These are phyloP conservation scores for Plasmodium sp. DNA, from an alignment of 169 alveolate genomes.

Conservation along the genomic window DNA sequence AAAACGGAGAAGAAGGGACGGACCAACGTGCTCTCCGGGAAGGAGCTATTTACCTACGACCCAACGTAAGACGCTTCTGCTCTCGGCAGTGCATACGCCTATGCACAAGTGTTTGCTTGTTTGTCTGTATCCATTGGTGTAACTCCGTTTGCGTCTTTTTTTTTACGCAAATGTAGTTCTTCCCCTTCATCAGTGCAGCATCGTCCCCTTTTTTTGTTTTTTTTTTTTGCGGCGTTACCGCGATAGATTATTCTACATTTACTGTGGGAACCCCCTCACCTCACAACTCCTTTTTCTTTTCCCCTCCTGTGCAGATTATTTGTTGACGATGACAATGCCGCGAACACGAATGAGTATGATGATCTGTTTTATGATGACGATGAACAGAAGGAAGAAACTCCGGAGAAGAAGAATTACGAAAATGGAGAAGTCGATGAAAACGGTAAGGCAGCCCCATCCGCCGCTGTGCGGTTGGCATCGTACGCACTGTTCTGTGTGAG, in stretches of 20 bases:
- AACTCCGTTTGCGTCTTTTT: background rate
- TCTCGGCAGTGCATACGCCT: background rate
- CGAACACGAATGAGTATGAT: slow-evolving; percentile 86
- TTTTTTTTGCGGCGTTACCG: background rate
- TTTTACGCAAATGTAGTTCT: background rate
- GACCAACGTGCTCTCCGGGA: slow-evolving; percentile 84
- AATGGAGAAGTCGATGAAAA: slow-evolving; percentile 78
- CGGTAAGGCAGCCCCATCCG: slow-evolving; percentile 57
- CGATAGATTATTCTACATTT: background rate
- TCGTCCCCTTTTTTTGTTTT: no score
- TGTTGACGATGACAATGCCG: slow-evolving; percentile 90
- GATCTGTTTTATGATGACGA: slow-evolving; percentile 83
- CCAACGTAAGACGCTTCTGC: slow-evolving; percentile 74
- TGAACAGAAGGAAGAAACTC: slow-evolving; percentile 58
- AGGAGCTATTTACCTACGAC: slow-evolving; percentile 91
- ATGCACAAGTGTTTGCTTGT: background rate
- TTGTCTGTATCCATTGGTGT: background rate
- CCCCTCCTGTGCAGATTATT: slow-evolving; percentile 78
- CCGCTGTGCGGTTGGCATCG: background rate
- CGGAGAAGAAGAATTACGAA: slow-evolving; percentile 56
- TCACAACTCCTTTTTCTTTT: background rate
- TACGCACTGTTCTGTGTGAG: background rate
- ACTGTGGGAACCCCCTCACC: no score
- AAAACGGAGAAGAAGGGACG: slow-evolving; percentile 81
- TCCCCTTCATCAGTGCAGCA: background rate